Base-by-base conservation (phyloP, 352 stramenopile genomes). In the Pythium aristosporum region DNA sequence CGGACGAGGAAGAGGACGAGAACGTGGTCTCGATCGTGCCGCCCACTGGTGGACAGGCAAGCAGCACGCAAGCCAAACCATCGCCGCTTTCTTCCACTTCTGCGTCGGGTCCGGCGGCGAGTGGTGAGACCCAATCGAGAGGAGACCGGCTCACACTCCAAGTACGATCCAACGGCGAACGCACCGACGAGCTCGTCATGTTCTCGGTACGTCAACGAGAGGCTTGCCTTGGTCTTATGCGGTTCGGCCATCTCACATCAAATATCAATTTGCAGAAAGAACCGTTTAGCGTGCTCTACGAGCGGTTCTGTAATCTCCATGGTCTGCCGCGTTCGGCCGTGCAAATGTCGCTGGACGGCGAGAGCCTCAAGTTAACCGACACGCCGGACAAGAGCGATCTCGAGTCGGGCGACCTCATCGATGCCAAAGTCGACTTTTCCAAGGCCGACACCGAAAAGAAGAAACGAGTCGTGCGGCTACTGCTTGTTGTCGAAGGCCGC, bases 391-490 rank as follows among this genome's bases (percentile, higher is more conserved):
- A 54, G 6, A 68, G 63, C 56, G 79, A 88, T 43, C 65, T 89
- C 11, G 82, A 89, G 44, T 69, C 75, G 2, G 79, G 74, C 28
- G 79, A 92, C 49, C 47, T 92, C 11, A 83, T 92, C 39, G 83
- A 92, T 54, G 80, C 83, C 16, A 89, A 88, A 37, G 83, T 90
- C 36, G 79, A 92, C 50, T 92, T 90, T 39, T 76, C 79, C 0
- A 64, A 82, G 61, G 77, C 86, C 37, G 61, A 74, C 36, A 52
- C 67, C 5, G 63, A 76, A n/a, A 83, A 84, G 53, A 89, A 88
- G 50, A 56, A 63, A 23, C 73, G 53, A 0, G 84, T 85, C 53
- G 34, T 92, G 25, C 80, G 81, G 5, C 52, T 92, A 32, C 69
- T 73, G 2, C 67, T 92, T 7, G 58, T 89, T 4, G 69, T 87